Base-by-base conservation (phyloP, 176 grass and related monocot species). In the Guadua angustifolia region DNA sequence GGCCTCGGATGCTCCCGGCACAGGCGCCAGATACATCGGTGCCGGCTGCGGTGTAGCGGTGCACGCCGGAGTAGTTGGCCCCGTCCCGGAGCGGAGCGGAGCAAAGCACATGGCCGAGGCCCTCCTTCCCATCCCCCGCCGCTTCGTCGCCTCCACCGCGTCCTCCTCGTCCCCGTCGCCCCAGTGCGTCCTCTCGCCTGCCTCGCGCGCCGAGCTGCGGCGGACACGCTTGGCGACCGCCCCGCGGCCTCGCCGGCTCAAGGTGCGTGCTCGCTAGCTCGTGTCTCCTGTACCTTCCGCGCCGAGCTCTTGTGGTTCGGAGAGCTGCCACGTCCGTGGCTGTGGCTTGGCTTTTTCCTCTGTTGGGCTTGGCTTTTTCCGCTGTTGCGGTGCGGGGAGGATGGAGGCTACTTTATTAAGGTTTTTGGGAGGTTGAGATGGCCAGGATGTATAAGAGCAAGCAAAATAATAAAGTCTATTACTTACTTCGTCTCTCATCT, bases 61-160 rank as follows among this genome's bases (percentile, higher is more conserved):
- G 49, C 51, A 36, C 73, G 36, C 69, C 39, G 66, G 71, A 49
- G 38, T 46, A 13, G 42, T 32, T 73, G 40, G 11, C 29, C 56
- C 45, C 14, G 45, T 49, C 53, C 19, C 29, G 33, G 18, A 16
- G 64, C 21, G 77, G 65, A 64, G 18, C 53, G 77, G 65, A 64
- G 18, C 53, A 57, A 72, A 11, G 14, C 73, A 76, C 67, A 97
- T 97, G 91, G 94, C 87, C 49, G 94, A 94, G 78, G 82, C 69
- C 29, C 74, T 90, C 58, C 84, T 94, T 73, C 33, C 55, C 55
- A 71, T 91, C 33, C 58, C 88, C 42, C 42, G 74, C 50, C 74
- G 59, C 50, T 79, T 90, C 79, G 16, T 78, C 17, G 61, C 74
- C 45, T 74, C 47, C 69, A 21, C 51, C 7, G 15, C 62, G 25